Percentiles rank a stretch among this genome's conserved stretches.
Evolutionary conservation across 2,329 filamentous ascomycete genomes (phyloP).

Genomic region (Penicillium sclerotiorum): DNA sequence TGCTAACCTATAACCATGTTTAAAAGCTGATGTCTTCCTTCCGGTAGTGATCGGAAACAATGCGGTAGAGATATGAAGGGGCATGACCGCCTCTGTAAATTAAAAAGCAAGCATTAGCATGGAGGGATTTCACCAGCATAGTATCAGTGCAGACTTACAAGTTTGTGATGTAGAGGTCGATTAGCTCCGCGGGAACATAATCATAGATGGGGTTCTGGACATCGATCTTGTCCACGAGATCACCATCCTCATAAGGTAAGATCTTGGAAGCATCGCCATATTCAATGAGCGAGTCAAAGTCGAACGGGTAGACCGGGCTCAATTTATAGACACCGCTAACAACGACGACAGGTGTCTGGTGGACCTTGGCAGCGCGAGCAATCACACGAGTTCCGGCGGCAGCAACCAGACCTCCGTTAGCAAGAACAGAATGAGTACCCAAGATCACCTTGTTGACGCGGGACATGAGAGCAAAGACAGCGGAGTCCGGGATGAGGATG

Average conservation of each 20-base stretch:
- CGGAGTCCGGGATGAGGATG: conserved; percentile 80
- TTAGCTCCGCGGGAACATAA: conserved; percentile 74
- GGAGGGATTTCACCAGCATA: no score
- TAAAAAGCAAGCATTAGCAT: conserved; percentile 17
- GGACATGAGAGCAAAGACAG: conserved; percentile 91
- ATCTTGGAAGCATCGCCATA: conserved; percentile 79
- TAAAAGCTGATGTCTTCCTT: conserved; percentile 61
- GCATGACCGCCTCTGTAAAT: conserved; percentile 60
- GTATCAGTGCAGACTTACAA: conserved; percentile 57
- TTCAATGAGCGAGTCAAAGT: conserved; percentile 80
- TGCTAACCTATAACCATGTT: not conserved
- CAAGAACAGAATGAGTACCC: conserved; percentile 81
- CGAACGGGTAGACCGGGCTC: conserved; percentile 83
- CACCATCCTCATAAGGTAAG: conserved; percentile 76
- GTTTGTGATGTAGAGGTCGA: conserved; percentile 70
- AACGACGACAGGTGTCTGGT: conserved; percentile 82
- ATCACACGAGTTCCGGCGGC: conserved; percentile 82
- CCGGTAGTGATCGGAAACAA: conserved; percentile 67
- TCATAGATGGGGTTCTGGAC: conserved; percentile 80
- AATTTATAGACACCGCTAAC: conserved; percentile 92
- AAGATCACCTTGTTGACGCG: conserved; percentile 94
- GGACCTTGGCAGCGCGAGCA: conserved; percentile 79
- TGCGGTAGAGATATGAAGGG: conserved; percentile 65
- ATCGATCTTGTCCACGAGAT: conserved; percentile 75
- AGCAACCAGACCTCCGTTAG: conserved; percentile 83